Percentiles rank a stretch among this genome's conserved stretches.
Evolutionary conservation across 108 stramenopile species (phyloP).

Genomic region (Epithemia pelagica): DNA sequence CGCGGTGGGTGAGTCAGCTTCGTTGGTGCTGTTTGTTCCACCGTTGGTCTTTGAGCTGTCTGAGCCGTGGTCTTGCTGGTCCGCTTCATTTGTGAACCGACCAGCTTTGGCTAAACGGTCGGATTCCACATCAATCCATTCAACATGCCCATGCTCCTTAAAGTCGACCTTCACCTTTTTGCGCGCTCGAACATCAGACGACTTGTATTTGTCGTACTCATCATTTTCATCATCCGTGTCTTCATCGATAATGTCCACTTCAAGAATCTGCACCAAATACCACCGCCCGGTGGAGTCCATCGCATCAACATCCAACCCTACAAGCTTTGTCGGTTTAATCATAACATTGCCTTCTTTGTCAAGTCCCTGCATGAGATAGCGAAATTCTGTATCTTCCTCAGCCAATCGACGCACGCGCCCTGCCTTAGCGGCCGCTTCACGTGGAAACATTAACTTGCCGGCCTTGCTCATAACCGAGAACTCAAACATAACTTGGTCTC

Average conservation of each 20-base stretch:
- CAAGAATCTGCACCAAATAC: slow-evolving; percentile 62
- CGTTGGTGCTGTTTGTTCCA: slow-evolving; percentile 17
- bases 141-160: slow-evolving; percentile 51
- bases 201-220: slow-evolving; percentile 16
- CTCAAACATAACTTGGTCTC: slow-evolving; percentile 68
- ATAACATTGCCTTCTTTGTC: slow-evolving; percentile 46
- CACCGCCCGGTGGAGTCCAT: slow-evolving; percentile 78
- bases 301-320: slow-evolving; percentile 63
- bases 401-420: slow-evolving; percentile 51
- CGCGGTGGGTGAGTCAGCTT: slow-evolving; percentile 30
- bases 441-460: slow-evolving; percentile 66
- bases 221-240: slow-evolving; percentile 40
- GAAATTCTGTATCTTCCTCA: slow-evolving; percentile 66
- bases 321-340: slow-evolving; percentile 27
- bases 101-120: slow-evolving; percentile 75
- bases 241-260: slow-evolving; percentile 37
- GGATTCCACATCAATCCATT: slow-evolving; percentile 81
- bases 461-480: slow-evolving; percentile 55
- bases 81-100: slow-evolving; percentile 53
- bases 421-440: slow-evolving; percentile 86
- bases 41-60: slow-evolving; percentile 12
- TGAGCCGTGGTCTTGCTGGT: slow-evolving; percentile 12
- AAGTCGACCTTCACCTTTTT: slow-evolving; percentile 72
- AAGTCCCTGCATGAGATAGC: slow-evolving; percentile 48
- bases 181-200: slow-evolving; percentile 15